Conservation (phyloP, 495 filamentous ascomycete genomes). For the Aspergillus coremiiformis region DNA sequence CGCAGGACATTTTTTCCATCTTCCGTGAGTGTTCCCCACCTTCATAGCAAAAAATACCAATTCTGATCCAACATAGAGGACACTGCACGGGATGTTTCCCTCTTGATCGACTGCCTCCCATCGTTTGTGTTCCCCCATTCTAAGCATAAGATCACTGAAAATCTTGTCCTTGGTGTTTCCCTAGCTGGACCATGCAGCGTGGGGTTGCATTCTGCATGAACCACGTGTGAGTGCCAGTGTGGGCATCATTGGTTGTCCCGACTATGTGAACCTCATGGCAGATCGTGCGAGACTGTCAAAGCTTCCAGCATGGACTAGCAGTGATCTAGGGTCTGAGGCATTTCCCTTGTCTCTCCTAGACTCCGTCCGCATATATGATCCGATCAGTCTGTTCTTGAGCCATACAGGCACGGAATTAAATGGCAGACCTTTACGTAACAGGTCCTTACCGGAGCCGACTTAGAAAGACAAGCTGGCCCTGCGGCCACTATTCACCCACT, state of each 20-base stretch:
- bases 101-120: conserved; percentile 66
- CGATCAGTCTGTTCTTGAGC: conserved; percentile 59
- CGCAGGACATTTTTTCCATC: conserved; percentile 75
- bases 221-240: conserved; percentile 68
- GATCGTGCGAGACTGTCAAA: conserved; percentile 73
- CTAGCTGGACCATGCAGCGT: conserved; percentile 85
- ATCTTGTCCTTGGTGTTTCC: conserved; percentile 74
- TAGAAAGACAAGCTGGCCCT: conserved; percentile 35
- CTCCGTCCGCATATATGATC: conserved; percentile 56
- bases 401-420: conserved; percentile 30
- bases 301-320: conserved; percentile 50
- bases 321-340: conserved; percentile 59
- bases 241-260: conserved; percentile 80
- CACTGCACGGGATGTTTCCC: conserved; percentile 64
- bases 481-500: conserved; percentile 34
- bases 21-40: conserved; percentile 38
- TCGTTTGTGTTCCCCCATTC: conserved; percentile 60
- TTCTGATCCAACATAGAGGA: conserved; percentile 43
- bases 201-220: conserved; percentile 73
- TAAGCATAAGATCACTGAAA: conserved; percentile 49
- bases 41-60: background rate
- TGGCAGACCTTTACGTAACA: conserved; percentile 21
- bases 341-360: conserved; percentile 63
- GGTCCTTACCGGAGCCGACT: conserved; percentile 40
- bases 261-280: conserved; percentile 70